Base-by-base conservation (phyloP, 306 rosid genomes). In the Cyclanthera cordifolia region DNA sequence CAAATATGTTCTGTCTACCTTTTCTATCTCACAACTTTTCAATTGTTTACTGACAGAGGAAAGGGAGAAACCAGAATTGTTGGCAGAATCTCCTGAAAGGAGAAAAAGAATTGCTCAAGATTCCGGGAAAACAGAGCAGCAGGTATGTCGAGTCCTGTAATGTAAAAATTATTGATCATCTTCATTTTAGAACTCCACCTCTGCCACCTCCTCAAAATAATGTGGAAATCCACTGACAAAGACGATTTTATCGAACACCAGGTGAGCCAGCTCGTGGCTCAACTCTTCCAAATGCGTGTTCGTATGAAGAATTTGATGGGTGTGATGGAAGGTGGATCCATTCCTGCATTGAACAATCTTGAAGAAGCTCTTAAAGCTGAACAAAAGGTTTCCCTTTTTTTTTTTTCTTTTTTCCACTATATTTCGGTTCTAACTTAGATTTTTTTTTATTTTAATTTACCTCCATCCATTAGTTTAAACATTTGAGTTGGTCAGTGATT, bases 81-180 rank as follows among this genome's bases (percentile, higher is more conserved):
- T 94, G 77, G 97, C 97, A 41, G 91, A 90, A 83, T 94, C 96
- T 49, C 88, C 95, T 67, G 79, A 66, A 52, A 84, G 96, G 84
- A 86, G 99, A 75, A 93, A 86, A 85, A 81, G 96, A 79, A 71
- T 93, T 70, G 99, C 99, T 78, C 79, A 78, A 73, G 95, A 80
- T 50, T 93, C 99, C n/a, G 94, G 94, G 74, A 93, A 87, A 88
- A 84, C 96, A 34, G 96, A 93, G 85, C 99, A 87, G 82, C 99
- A 93, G 90, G 99, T 86, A 59, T 67, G 67, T 23, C 48, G 8
- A 59, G 37, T 46, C 37, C 28, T 48, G 14, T 43, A 3, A 45
- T 65, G 34, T 25, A 20, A 47, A 24, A 28, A 27, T 5, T 67
- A 24, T 67, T 43, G 20, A 27, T 28, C 46, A 27, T 25, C 34